Evolutionary conservation across 2,329 filamentous ascomycete species (phyloP).

Genomic region (Aspergillus pseudotamarii): DNA sequence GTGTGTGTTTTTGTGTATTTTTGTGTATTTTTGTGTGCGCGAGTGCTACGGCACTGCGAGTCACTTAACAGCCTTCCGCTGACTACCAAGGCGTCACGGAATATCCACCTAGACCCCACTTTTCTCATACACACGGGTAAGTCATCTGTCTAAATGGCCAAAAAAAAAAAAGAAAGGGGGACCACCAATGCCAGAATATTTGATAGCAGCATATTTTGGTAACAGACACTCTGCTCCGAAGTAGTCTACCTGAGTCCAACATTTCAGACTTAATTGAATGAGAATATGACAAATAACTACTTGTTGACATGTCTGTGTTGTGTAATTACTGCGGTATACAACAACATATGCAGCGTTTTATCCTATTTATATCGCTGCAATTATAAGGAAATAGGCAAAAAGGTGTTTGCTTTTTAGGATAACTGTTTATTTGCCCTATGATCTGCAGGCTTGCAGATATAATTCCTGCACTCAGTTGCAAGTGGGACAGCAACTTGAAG

Average conservation of each 20-base stretch:
- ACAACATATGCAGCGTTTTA: not conserved
- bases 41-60: slow-evolving; percentile 20
- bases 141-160: no score
- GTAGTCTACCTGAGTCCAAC: not conserved
- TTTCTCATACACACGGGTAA: slow-evolving; percentile 27
- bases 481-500: no score
- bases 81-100: not conserved
- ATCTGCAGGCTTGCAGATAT: no score
- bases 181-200: not conserved
- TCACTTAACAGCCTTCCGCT: slow-evolving; percentile 18
- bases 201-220: not conserved
- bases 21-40: no score
- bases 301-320: not conserved
- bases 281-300: not conserved
- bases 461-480: no score
- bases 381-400: not conserved
- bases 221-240: not conserved
- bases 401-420: not conserved
- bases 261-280: not conserved
- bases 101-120: slow-evolving; percentile 23
- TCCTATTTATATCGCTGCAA: not conserved
- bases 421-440: not conserved
- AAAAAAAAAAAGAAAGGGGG: no score
- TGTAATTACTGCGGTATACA: not conserved
- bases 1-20: no score